Evolutionary conservation across 441 rosid species (phyloP), one percentile per base, ranked within the genome.

Genomic region (Mallotus japonicus): DNA sequence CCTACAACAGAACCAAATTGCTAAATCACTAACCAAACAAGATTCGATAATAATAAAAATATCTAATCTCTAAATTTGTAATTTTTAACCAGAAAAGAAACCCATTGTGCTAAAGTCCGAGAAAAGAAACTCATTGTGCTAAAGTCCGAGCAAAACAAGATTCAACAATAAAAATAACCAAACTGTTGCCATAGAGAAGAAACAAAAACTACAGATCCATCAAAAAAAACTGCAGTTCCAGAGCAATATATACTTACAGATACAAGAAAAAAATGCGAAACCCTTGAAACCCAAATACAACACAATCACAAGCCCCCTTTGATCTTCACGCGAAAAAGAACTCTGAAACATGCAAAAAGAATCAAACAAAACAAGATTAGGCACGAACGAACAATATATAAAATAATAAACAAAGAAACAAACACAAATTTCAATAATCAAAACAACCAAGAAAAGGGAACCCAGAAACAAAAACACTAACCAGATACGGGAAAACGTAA

Each of bases 201-300:
- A 4, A 63, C 19, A 6, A 0, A 22, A 32, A 20, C 11, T 28
- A 65, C 2, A 57, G 1, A 24, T 6, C 16, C 16, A 59, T 3
- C 16, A 62, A 24, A 24, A 57, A 57, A 16, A 28, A 17, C 4
- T 28, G 11, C 0, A 53, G 15, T 51, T 44, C 7, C 10, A 61
- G 3, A 28, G 49, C 49, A 44, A 44, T 5, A 44, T 44, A 37
- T 14, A 68, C 70, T 73, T 65, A 73, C 76, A 73, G 56, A 65
- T 65, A 65, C 64, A 65, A 42, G 3, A 28, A 37, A 37, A 37
- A 60, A 42, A 65, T 1, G 40, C 19, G 17, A 50, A 22, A 40
- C 57, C 22, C 54, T 42, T 47, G 2, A 55, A 17, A 37, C 40
- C 54, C 69, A 40, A 63, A 22, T 14, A 63, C 12, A 63, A 22